phyloP scores from a whole-genome alignment of 2,329 filamentous ascomycete species.

The Dothideomycetes sp. region DNA sequence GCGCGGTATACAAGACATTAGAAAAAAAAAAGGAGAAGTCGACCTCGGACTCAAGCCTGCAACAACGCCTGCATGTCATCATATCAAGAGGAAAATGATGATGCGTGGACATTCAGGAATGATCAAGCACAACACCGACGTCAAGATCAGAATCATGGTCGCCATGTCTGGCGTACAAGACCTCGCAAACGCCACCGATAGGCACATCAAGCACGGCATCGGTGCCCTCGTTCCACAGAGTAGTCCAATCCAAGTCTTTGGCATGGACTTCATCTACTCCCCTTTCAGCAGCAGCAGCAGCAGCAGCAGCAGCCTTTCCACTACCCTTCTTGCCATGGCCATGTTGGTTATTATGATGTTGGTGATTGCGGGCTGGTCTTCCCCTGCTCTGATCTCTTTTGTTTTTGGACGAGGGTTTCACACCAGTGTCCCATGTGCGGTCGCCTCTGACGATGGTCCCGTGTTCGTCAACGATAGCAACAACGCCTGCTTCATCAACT shows the following conservation, averaged over 20 bases:
- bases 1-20: no score
- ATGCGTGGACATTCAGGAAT: neutral
- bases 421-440: neutral
- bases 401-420: no score
- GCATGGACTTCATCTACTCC: slow-evolving; percentile 28
- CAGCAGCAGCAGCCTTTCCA: no score
- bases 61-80: no score
- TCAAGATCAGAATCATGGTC: slow-evolving; percentile 1
- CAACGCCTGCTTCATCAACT: slow-evolving; percentile 78
- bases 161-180: slow-evolving; percentile 63
- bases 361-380: slow-evolving; percentile 11
- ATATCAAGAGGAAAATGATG: no score
- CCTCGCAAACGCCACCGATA: slow-evolving; percentile 86
- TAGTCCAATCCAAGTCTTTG: slow-evolving; percentile 56
- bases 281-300: neutral
- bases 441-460: slow-evolving; percentile 40
- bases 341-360: neutral
- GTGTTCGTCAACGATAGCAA: slow-evolving; percentile 69
- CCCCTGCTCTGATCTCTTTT: no score
- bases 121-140: neutral
- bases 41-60: no score
- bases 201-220: slow-evolving; percentile 97
- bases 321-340: no score
- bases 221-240: slow-evolving; percentile 81
- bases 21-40: no score